Evolutionary conservation across 2,329 filamentous ascomycete species (phyloP).

Genomic region (Rhynchosporium agropyri): DNA sequence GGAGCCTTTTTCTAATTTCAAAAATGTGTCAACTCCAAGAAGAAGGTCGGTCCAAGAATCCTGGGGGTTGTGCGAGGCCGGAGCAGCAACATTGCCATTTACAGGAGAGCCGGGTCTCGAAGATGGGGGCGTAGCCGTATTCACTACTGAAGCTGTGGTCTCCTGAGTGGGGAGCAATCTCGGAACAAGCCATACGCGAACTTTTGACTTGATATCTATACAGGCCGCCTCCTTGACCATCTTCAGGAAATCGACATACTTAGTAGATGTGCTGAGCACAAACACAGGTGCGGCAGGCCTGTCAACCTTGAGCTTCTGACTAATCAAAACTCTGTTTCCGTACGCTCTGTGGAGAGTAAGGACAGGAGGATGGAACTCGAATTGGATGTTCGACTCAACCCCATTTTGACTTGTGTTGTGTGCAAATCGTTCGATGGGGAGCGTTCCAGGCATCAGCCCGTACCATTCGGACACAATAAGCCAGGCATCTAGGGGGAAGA

Average conservation of each 20-base stretch:
- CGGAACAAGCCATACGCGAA: slow-evolving; percentile 58
- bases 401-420: slow-evolving; percentile 70
- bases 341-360: slow-evolving; percentile 83
- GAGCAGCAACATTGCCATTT: slow-evolving; percentile 11
- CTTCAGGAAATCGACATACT: slow-evolving; percentile 74
- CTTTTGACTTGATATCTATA: slow-evolving; percentile 71
- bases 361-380: slow-evolving; percentile 82
- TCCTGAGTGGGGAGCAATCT: slow-evolving; percentile 37
- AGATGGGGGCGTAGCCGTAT: slow-evolving; percentile 46
- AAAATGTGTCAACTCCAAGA: slow-evolving; percentile 59
- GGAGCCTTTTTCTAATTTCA: slow-evolving; percentile 60
- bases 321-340: slow-evolving; percentile 57
- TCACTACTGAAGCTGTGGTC: slow-evolving; percentile 45
- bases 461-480: slow-evolving; percentile 81
- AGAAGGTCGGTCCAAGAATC: slow-evolving; percentile 49
- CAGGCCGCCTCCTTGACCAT: slow-evolving; percentile 69
- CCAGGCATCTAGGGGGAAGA: slow-evolving; percentile 82
- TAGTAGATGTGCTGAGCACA: slow-evolving; percentile 70
- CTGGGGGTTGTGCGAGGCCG: slow-evolving; percentile 34
- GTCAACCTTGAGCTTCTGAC: slow-evolving; percentile 62
- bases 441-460: slow-evolving; percentile 68
- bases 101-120: slow-evolving; percentile 40
- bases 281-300: slow-evolving; percentile 65
- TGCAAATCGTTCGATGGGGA: slow-evolving; percentile 73
- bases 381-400: slow-evolving; percentile 68